A percentile compares a stretch with the other conserved stretches of the same genome.
phyloP scores from a whole-genome alignment of 1,139 yeast species.

The Blastobotrys indianensis region DNA sequence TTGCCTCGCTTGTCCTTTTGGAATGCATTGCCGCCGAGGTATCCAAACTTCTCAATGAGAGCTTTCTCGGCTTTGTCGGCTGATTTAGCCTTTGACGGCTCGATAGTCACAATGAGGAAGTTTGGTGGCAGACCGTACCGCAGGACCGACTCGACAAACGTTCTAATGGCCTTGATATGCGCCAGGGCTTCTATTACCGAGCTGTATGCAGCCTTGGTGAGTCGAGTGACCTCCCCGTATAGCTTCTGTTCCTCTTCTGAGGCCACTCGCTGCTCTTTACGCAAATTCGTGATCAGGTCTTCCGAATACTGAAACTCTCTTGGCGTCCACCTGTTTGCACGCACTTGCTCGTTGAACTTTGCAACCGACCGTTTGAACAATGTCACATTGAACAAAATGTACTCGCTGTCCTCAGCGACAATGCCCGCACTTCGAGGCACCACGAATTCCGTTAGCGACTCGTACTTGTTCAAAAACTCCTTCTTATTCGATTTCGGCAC shows the following conservation, averaged over 20 bases:
- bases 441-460: conserved; percentile 70
- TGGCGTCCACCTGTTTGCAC: conserved; percentile 89
- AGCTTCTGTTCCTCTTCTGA: conserved; percentile 66
- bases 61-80: conserved; percentile 59
- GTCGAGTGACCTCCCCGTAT: conserved; percentile 72
- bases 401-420: conserved; percentile 70
- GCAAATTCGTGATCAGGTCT: conserved; percentile 61
- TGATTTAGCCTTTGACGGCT: conserved; percentile 30
- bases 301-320: conserved; percentile 89
- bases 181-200: conserved; percentile 83
- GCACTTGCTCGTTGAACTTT: conserved; percentile 61
- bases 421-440: conserved; percentile 83
- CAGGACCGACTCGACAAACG: conserved; percentile 65
- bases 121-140: conserved; percentile 96
- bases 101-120: conserved; percentile 59
- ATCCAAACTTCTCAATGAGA: conserved; percentile 70
- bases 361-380: conserved; percentile 73
- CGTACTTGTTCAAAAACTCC: conserved; percentile 66
- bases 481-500: conserved; percentile 64
- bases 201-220: conserved; percentile 80
- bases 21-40: conserved; percentile 86
- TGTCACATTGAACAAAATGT: conserved; percentile 66
- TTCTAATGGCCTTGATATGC: conserved; percentile 67
- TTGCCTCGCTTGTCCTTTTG: conserved; percentile 57
- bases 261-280: conserved; percentile 73